Evolutionary conservation across 345 rosid species (phyloP).

Genomic region (Brassica carinata): DNA sequence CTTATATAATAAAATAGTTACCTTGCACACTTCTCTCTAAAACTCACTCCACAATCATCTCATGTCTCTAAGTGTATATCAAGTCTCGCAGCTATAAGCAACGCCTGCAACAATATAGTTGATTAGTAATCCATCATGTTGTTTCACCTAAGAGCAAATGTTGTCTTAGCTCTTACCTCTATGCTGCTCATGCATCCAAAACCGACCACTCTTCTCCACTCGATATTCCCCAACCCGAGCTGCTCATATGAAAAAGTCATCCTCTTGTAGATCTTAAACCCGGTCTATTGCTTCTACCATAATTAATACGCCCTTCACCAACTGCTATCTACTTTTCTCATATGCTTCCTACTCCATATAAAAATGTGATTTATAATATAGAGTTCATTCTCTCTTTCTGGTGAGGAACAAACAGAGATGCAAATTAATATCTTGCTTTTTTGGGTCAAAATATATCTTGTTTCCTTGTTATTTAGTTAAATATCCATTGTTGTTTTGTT

Average conservation of each 20-base stretch:
- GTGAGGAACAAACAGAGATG: too few species aligned
- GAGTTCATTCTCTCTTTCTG: too few species aligned
- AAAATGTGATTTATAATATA: not conserved
- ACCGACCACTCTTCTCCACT: too few species aligned
- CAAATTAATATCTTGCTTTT: conserved; percentile 26
- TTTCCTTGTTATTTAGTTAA: conserved; percentile 21
- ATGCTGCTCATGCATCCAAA: too few species aligned
- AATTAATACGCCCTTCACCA: not conserved
- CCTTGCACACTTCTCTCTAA: not conserved
- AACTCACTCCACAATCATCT: not conserved
- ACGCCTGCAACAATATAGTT: too few species aligned
- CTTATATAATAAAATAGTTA: too few species aligned
- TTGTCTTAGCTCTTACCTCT: too few species aligned
- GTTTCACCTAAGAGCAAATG: too few species aligned
- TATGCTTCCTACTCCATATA: too few species aligned
- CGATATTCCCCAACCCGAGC: not conserved
- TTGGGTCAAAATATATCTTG: too few species aligned
- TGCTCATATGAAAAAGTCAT: not conserved
- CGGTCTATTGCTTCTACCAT: not conserved
- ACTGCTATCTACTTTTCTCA: not conserved
- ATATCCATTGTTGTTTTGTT: conserved; percentile 2
- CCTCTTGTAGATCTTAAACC: not conserved
- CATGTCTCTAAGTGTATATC: not conserved
- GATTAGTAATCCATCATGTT: not conserved
- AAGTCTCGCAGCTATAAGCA: not conserved